phyloP scores from a whole-genome alignment of 768 basidiomycete genomes.

The Lactarius evosmus region DNA sequence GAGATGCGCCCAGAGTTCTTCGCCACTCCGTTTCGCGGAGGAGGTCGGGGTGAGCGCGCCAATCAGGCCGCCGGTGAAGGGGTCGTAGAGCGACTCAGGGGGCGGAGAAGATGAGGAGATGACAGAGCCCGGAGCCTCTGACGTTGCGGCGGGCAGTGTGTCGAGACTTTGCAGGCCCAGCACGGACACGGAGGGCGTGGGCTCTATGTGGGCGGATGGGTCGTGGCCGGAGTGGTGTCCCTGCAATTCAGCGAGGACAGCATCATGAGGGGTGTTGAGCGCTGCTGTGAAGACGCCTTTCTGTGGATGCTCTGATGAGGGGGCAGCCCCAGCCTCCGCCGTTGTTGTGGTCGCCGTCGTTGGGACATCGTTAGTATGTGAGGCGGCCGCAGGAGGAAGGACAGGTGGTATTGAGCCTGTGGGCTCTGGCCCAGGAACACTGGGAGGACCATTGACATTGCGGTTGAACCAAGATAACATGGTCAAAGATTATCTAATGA shows the following conservation, averaged over 20 bases:
- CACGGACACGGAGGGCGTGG: conserved; percentile 11
- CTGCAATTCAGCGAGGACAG: conserved; percentile 52
- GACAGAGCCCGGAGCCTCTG: conserved; percentile 23
- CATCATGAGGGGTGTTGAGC: conserved; percentile 59
- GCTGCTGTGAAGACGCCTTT: conserved; percentile 31
- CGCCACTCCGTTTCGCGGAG: conserved; percentile 30
- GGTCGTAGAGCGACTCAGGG: conserved; percentile 42
- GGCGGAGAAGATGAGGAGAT: conserved; percentile 27
- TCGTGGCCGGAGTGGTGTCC: conserved; percentile 31
- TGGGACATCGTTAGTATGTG: not conserved
- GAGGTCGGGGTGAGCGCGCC: conserved; percentile 37
- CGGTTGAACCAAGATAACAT: conserved; percentile 24
- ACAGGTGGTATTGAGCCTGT: not conserved
- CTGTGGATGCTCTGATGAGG: conserved; percentile 29
- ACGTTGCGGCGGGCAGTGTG: conserved; percentile 25
- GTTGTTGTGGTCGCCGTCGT: not conserved
- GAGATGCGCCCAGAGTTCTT: conserved; percentile 64
- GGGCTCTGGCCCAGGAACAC: not conserved
- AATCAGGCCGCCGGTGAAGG: conserved; percentile 46
- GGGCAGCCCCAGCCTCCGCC: not conserved
- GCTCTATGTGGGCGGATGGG: conserved; percentile 23
- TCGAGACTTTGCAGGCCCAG: conserved; percentile 13
- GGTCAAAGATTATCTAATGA: not conserved
- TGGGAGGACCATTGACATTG: not conserved
- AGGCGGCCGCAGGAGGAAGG: not conserved